Evolutionary conservation across 768 basidiomycete species (phyloP), one percentile per base, ranked within the genome.

Genomic region (Pleurotus citrinopileatus): DNA sequence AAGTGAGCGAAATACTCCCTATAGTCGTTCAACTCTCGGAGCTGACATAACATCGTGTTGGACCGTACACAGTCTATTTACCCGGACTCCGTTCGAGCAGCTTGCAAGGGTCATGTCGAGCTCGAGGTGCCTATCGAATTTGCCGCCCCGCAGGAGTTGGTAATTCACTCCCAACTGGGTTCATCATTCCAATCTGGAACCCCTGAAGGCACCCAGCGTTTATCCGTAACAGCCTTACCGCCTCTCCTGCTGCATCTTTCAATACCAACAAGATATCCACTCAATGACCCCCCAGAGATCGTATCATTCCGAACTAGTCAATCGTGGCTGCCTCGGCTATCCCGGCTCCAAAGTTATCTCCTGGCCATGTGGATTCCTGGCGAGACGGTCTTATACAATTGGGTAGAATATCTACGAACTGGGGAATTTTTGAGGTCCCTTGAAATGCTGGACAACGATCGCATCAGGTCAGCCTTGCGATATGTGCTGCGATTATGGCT

Each of bases 61-160:
- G n/a, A n/a, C 43, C 13, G 36, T 12, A 34, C 27, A 7, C 58
- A 91, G 89, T 83, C 89, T n/a, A 91, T 91, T 42, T 87, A 84
- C 64, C 89, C 89, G 32, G 86, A 89, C 63, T 89, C 74, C 62
- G 58, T 87, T 34, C 78, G 81, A 4, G 77, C 70, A 53, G 64
- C 71, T 43, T 66, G 65, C 26, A 65, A 73, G 47, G 73, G 72
- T 1, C 58, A 63, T 3, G 55, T 87, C 38, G 83, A 77, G 61
- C 78, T 87, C 19, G 81, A 89, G 59, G 72, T 91, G 45, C 83
- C 87, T 7, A 68, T 92, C 34, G 82, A 90, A 57, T 74, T 90
- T 32, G 73, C 40, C 42, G 8, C 44, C 34, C 46, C 36, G 40
- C 55, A 12, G 7, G 25, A 23, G 43, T 61, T 38, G 19, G 52